These are phyloP conservation scores for Cyanodermella asteris DNA, from an alignment of 2,329 filamentous ascomycete species.

Conservation along the genomic window DNA sequence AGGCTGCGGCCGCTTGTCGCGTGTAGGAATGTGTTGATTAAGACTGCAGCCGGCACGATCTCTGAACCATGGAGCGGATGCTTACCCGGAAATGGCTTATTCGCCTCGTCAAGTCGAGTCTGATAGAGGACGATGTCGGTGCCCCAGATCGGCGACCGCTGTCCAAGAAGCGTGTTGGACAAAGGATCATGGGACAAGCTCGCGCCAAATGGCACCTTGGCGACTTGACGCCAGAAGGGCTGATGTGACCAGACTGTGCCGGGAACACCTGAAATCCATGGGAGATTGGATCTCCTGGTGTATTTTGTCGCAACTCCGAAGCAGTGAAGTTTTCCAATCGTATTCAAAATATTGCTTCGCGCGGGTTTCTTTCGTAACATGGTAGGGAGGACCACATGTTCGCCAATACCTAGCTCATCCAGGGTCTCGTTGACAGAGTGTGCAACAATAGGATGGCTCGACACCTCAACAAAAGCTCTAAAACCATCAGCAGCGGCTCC, in stretches of 20 bases:
- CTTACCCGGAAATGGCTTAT: slow-evolving; percentile 20
- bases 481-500: slow-evolving; percentile 18
- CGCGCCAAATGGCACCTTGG: slow-evolving; percentile 2
- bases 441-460: slow-evolving; percentile 19
- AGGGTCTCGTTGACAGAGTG: slow-evolving; percentile 22
- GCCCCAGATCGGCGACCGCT: slow-evolving; percentile 10
- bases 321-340: slow-evolving; percentile 13
- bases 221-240: slow-evolving; percentile 11
- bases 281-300: slow-evolving; percentile 9
- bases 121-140: slow-evolving; percentile 14
- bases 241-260: slow-evolving; percentile 10
- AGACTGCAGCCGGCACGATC: slow-evolving; percentile 21
- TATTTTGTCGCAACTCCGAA: slow-evolving; percentile 14
- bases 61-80: slow-evolving; percentile 21
- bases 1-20: slow-evolving; percentile 13
- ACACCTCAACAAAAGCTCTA: slow-evolving; percentile 20
- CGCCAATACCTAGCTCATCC: slow-evolving; percentile 12
- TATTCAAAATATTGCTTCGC: slow-evolving; percentile 11
- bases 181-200: slow-evolving; percentile 14
- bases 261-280: slow-evolving; percentile 11
- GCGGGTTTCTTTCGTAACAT: slow-evolving; percentile 13
- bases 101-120: slow-evolving; percentile 16
- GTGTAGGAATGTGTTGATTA: slow-evolving; percentile 20
- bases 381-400: slow-evolving; percentile 13
- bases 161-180: slow-evolving; percentile 16